phyloP scores from a whole-genome alignment of 441 rosid species.

The Raphanus hybrid region DNA sequence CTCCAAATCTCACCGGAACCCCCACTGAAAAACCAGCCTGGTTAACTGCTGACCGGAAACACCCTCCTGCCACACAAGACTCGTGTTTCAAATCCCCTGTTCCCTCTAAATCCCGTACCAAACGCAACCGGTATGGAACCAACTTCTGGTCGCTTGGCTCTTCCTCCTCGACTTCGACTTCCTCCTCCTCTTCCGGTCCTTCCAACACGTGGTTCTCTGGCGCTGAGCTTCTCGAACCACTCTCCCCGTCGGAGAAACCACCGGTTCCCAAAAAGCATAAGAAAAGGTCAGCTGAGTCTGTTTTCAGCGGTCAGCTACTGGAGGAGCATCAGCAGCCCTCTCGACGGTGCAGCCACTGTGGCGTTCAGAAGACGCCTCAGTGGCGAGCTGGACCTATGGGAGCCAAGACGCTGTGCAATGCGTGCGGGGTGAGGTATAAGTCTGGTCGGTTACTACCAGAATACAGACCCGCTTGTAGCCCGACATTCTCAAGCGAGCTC shows the following conservation, averaged over 20 bases:
- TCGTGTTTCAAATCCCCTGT: conserved; percentile 58
- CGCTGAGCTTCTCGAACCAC: conserved; percentile 45
- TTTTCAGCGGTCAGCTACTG: conserved; percentile 18
- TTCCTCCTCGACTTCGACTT: conserved; percentile 53
- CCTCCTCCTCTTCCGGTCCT: conserved; percentile 54
- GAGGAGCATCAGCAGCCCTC: conserved; percentile 38
- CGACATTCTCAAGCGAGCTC: conserved; percentile 73
- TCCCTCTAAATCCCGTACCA: conserved; percentile 82
- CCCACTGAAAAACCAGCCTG: conserved; percentile 34
- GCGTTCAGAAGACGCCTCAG: conserved; percentile 91
- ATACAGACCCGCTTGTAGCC: conserved; percentile 93
- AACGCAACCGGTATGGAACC: conserved; percentile 62
- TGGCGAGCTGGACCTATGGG: conserved; percentile 94
- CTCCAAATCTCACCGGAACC: conserved; percentile 55
- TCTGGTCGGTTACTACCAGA: conserved; percentile 89
- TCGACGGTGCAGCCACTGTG: conserved; percentile 89
- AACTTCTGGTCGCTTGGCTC: conserved; percentile 67
- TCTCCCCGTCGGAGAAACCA: conserved; percentile 40
- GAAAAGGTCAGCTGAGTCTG: conserved; percentile 46
- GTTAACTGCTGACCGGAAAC: conserved; percentile 23
- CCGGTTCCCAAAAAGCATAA: conserved; percentile 49
- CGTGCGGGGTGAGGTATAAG: conserved; percentile 91
- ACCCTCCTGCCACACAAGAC: conserved; percentile 37
- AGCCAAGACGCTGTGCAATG: conserved; percentile 87
- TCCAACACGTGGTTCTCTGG: conserved; percentile 48